A percentile compares a stretch with the other conserved stretches of the same genome.
These are phyloP conservation scores for Ceratocystiopsis brevicomis DNA, from an alignment of 2,329 filamentous ascomycete species.

Conservation along the genomic window DNA sequence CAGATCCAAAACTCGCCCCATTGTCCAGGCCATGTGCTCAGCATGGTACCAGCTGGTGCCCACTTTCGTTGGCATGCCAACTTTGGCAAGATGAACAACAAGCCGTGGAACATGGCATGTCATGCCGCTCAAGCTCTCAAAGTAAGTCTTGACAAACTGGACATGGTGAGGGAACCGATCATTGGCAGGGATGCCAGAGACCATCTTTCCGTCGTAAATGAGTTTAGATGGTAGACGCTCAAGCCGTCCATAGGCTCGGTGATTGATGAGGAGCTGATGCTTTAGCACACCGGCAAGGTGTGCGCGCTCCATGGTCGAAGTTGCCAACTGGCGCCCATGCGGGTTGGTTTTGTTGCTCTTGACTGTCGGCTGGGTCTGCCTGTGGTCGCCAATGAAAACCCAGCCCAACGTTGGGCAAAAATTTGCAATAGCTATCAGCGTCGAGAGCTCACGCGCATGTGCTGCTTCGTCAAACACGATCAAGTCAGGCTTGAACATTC, in stretches of 20 bases:
- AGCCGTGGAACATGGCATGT: constrained; percentile 18
- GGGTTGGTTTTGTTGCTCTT: constrained; percentile 7
- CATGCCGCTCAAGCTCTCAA: constrained; percentile 5
- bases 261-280: constrained; percentile 14
- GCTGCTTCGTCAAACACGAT: constrained; percentile 62
- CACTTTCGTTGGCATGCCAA: constrained; percentile 8
- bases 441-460: constrained; percentile 26
- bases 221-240: constrained; percentile 22
- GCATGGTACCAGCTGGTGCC: constrained; percentile 23
- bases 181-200: constrained; percentile 11
- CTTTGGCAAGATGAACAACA: constrained; percentile 13
- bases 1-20: constrained; percentile 15
- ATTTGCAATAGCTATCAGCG: constrained; percentile 24
- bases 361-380: constrained; percentile 25
- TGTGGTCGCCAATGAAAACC: constrained; percentile 27
- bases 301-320: constrained; percentile 14
- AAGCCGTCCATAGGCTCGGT: constrained; percentile 14
- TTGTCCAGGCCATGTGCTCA: constrained; percentile 19
- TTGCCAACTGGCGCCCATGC: constrained; percentile 9
- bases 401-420: constrained; percentile 22
- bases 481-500: constrained; percentile 58
- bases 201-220: constrained; percentile 23
- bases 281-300: constrained; percentile 8
- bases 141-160: constrained; percentile 8
- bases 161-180: constrained; percentile 7